Conservation (phyloP, 2,329 filamentous ascomycete species). For the Biscogniauxia sp. region DNA sequence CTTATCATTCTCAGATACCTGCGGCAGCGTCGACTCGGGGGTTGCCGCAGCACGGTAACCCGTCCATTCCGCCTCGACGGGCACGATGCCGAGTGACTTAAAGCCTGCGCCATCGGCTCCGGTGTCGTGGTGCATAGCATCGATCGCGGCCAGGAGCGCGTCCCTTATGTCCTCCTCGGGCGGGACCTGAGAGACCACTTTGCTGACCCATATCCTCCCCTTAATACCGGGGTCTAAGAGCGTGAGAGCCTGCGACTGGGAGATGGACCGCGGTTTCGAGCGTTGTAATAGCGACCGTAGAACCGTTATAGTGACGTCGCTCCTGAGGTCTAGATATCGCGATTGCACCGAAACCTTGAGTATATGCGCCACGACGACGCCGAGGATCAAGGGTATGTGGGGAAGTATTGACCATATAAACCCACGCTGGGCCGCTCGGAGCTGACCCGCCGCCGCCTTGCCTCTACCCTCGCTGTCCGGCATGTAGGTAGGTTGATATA, state of each 20-base stretch:
- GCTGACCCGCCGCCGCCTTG: slow-evolving; percentile 2
- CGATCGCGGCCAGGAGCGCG: slow-evolving; percentile 56
- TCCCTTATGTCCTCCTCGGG: slow-evolving; percentile 56
- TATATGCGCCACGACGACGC: slow-evolving; percentile 60
- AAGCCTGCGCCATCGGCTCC: slow-evolving; percentile 31
- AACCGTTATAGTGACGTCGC: slow-evolving; percentile 68
- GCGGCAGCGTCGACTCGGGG: slow-evolving; percentile 48
- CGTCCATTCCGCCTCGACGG: slow-evolving; percentile 74
- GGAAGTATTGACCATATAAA: slow-evolving; percentile 42
- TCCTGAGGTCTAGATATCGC: slow-evolving; percentile 75
- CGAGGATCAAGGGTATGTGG: slow-evolving; percentile 60
- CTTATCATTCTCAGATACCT: slow-evolving; percentile 60
- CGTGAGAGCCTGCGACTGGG: slow-evolving; percentile 55
- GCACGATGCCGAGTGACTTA: slow-evolving; percentile 48
- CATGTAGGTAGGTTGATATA: slow-evolving; percentile 14
- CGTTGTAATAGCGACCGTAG: slow-evolving; percentile 63
- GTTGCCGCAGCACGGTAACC: slow-evolving; percentile 60
- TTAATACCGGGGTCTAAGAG: slow-evolving; percentile 51
- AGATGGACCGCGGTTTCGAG: slow-evolving; percentile 48
- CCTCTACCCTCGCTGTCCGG: slow-evolving; percentile 6
- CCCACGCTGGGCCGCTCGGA: slow-evolving; percentile 19
- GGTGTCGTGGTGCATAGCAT: slow-evolving; percentile 46
- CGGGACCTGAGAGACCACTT: slow-evolving; percentile 61
- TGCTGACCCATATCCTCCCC: slow-evolving; percentile 79
- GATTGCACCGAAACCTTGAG: slow-evolving; percentile 68